Evolutionary conservation across 73 alveolate species (phyloP).

Genomic region (Paramecium sexaurelia): DNA sequence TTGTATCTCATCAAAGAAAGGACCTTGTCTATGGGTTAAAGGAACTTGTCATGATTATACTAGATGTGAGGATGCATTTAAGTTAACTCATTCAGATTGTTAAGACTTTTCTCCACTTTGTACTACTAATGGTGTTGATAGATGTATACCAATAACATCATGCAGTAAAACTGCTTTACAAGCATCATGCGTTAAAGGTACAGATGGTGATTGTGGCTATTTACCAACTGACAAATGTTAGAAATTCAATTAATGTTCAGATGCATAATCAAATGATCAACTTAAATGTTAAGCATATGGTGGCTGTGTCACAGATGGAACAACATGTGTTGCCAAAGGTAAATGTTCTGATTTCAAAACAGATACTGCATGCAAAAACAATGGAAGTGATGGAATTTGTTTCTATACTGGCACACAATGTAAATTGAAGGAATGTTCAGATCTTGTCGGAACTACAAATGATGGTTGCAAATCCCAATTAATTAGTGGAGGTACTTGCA

Average conservation of each 20-base stretch:
- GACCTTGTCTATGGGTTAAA: conserved; percentile 19
- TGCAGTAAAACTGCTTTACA: conserved; percentile 8
- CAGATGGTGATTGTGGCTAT: conserved; percentile 37
- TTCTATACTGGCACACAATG: not conserved
- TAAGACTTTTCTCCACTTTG: conserved; percentile 26
- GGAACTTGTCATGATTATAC: not conserved
- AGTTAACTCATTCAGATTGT: not conserved
- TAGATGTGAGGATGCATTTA: not conserved
- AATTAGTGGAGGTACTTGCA: not conserved
- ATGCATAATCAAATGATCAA: not conserved
- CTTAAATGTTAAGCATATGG: conserved; percentile 25
- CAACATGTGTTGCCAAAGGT: not conserved
- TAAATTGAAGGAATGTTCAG: conserved; percentile 21
- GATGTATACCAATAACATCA: conserved; percentile 21
- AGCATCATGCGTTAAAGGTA: not conserved
- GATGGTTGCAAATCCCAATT: not conserved
- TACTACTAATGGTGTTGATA: conserved; percentile 25
- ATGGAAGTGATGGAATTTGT: conserved; percentile 12
- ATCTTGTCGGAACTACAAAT: not conserved
- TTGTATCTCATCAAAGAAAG: not conserved
- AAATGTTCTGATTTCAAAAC: not conserved
- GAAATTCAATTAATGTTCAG: not conserved
- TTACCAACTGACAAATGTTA: conserved; percentile 23
- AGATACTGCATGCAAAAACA: not conserved
- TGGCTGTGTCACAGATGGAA: conserved; percentile 30